A percentile compares a stretch with the other conserved stretches of the same genome.
Evolutionary conservation across 2,329 filamentous ascomycete genomes (phyloP).

Genomic region (Scleromitrula shiraiana): DNA sequence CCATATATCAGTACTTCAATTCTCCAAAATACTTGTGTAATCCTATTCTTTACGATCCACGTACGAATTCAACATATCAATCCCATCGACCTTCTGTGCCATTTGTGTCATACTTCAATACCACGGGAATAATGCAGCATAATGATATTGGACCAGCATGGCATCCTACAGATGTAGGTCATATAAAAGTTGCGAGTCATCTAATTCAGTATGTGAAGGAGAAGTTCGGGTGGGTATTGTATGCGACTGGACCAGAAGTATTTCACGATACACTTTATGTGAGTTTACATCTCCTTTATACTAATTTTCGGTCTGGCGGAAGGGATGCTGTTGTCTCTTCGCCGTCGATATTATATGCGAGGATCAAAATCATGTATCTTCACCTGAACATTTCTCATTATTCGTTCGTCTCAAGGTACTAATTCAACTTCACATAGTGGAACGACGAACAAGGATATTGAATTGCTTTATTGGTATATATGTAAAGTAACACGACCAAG

Average conservation of each 20-base stretch:
- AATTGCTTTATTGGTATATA: neutral
- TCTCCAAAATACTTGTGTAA: constrained; percentile 35
- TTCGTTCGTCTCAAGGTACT: too few relatives aligned
- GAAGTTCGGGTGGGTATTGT: constrained; percentile 48
- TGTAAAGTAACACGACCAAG: neutral
- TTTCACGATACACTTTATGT: constrained; percentile 39
- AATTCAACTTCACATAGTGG: neutral
- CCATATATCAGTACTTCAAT: constrained; percentile 46
- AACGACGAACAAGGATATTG: constrained; percentile 2
- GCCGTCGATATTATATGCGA: too few relatives aligned
- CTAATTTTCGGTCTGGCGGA: neutral
- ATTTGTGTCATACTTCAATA: constrained; percentile 56
- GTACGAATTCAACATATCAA: constrained; percentile 32
- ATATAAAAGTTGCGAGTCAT: constrained; percentile 53
- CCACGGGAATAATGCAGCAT: constrained; percentile 51
- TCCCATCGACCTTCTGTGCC: constrained; percentile 25
- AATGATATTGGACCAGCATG: constrained; percentile 52
- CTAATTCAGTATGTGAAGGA: constrained; percentile 49
- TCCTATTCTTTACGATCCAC: constrained; percentile 34
- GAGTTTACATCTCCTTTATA: neutral
- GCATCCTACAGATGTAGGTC: constrained; percentile 54
- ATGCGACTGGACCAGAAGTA: constrained; percentile 46
- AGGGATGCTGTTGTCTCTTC: too few relatives aligned
- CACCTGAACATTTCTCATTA: too few relatives aligned
- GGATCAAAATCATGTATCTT: too few relatives aligned